Evolutionary conservation across 1,139 yeast species (phyloP), one percentile per base, ranked within the genome.

Genomic region (Torulaspora globosa): DNA sequence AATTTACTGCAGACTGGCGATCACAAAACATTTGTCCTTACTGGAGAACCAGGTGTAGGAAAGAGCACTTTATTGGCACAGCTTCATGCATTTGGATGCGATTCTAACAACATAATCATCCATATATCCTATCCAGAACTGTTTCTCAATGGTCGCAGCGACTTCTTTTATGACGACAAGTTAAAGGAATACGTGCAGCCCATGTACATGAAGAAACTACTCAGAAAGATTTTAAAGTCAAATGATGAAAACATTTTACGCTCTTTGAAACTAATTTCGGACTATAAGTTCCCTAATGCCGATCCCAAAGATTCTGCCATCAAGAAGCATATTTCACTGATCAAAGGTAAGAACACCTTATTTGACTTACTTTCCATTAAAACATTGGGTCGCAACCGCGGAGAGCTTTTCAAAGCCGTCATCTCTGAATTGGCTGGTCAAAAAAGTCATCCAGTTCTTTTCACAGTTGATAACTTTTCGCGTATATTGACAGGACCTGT

Each of bases 31-130:
- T 56, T 75, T 34, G 71, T 84, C 41, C 55, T 90, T 18, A 67
- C 78, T 27, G 97, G 97, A 35, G 80, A 75, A 47, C 70, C 78
- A 40, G 96, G 96, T 39, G 74, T 77, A 9, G 97, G 97, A 9
- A 90, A 90, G 69, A 78, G 92, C 2, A 79, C 89, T 0, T 65
- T 84, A 33, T 58, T 90, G 41, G 69, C 92, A 0, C 96, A 90
- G 64, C 73, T 82, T 1, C 84, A 84, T 47, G 83, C 92, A 0
- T 62, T 73, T 44, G 80, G 81, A 4, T 62, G 74, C 35, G 68
- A 71, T 9, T 56, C 67, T n/a, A 74, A 78, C 7, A 72, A 77
- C 16, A 70, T 87, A 15, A 70, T 86, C 3, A 62, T 90, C 41
- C 88, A 87, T 49, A 68, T 90, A 23, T 79, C 88, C 24, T 71